phyloP scores from a whole-genome alignment of 305 asterid species.

The Fraxinus sp. region DNA sequence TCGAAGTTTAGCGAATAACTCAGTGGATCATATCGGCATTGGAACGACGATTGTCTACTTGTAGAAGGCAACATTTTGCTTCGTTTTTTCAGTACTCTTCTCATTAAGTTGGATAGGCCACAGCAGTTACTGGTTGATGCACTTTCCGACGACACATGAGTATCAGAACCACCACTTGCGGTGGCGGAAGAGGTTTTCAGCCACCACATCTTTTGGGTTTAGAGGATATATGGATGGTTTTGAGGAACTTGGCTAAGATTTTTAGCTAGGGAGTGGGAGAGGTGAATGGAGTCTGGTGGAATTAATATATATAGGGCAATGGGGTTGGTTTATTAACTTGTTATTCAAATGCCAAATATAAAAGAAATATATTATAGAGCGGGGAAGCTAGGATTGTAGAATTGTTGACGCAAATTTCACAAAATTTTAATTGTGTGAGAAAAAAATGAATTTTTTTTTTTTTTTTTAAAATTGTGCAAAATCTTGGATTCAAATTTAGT shows the following conservation, averaged over 20 bases:
- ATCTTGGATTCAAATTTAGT: no score
- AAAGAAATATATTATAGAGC: not conserved
- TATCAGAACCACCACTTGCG: constrained; percentile 4
- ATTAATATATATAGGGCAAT: constrained; percentile 12
- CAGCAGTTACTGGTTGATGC: constrained; percentile 28
- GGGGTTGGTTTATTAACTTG: not conserved
- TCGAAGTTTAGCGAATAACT: constrained; percentile 81
- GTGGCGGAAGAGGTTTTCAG: constrained; percentile 33
- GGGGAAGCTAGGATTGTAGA: not conserved
- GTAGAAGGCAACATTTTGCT: constrained; percentile 32
- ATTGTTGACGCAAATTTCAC: not conserved
- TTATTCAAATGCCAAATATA: not conserved
- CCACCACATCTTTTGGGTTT: constrained; percentile 39
- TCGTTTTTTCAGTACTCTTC: constrained; percentile 33
- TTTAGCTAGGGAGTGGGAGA: constrained; percentile 11
- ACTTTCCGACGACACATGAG: not conserved
- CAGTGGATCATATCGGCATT: constrained; percentile 68
- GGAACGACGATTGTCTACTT: constrained; percentile 49
- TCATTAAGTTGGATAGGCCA: constrained; percentile 41
- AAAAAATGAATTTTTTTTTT: no score
- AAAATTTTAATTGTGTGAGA: not conserved
- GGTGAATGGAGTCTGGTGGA: constrained; percentile 4
- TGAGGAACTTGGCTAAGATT: not conserved
- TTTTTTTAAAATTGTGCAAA: no score
- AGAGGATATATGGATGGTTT: constrained; percentile 10